phyloP scores from a whole-genome alignment of 176 grass and related monocot genomes.

The Calamus simplicifolius region DNA sequence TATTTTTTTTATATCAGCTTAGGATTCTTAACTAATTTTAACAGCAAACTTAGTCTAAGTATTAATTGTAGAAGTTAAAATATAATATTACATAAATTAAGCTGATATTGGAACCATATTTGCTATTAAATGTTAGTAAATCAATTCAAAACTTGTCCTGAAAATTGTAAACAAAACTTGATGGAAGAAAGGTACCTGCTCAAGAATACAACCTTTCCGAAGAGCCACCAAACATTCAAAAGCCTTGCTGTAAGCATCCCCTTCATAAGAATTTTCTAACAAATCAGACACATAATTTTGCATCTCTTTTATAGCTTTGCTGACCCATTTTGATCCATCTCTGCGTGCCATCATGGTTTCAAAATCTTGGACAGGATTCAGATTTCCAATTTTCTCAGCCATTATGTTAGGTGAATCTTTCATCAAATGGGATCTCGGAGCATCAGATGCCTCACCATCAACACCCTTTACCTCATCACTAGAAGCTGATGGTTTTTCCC shows the following conservation, averaged over 20 bases:
- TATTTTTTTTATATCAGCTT: too few species aligned
- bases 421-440: slow-evolving; percentile 29
- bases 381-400: slow-evolving; percentile 45
- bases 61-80: too few species aligned
- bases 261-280: slow-evolving; percentile 46
- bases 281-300: slow-evolving; percentile 43
- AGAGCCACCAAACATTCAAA: slow-evolving; percentile 67
- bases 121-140: too few species aligned
- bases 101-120: too few species aligned
- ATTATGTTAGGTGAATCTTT: slow-evolving; percentile 29
- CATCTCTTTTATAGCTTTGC: slow-evolving; percentile 75
- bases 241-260: slow-evolving; percentile 50
- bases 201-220: slow-evolving; percentile 77
- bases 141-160: too few species aligned
- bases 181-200: slow-evolving; percentile 50
- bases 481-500: slow-evolving; percentile 19
- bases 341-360: slow-evolving; percentile 77
- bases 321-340: slow-evolving; percentile 61
- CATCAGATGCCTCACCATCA: slow-evolving; percentile 21
- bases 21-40: too few species aligned
- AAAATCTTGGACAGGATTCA: slow-evolving; percentile 78
- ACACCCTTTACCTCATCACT: slow-evolving; percentile 43
- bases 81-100: too few species aligned
- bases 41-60: too few species aligned
- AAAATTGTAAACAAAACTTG: not conserved